These are phyloP conservation scores for Hygrophoropsis aurantiaca DNA, from an alignment of 768 basidiomycete genomes.

Conservation along the genomic window DNA sequence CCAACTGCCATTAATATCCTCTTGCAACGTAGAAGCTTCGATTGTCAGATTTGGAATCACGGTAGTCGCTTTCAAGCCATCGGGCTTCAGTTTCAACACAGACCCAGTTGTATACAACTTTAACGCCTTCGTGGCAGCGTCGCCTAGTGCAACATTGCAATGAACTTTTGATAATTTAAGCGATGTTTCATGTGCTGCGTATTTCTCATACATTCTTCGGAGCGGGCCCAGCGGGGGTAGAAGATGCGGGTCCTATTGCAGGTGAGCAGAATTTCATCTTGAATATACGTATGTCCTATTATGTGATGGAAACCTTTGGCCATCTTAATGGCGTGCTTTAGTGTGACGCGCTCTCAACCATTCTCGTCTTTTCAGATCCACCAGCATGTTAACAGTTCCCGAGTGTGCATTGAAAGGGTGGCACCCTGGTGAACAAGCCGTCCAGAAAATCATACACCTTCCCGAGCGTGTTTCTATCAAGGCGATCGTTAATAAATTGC, in stretches of 20 bases:
- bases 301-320: too few relatives aligned
- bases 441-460: constrained; percentile 25
- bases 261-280: too few relatives aligned
- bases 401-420: constrained; percentile 35
- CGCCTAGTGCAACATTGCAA: not conserved
- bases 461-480: constrained; percentile 21
- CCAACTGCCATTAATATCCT: constrained; percentile 53
- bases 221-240: too few relatives aligned
- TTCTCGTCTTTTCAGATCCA: too few relatives aligned
- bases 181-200: too few relatives aligned
- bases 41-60: constrained; percentile 51
- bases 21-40: constrained; percentile 52
- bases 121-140: constrained; percentile 57
- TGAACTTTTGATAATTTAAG: too few relatives aligned
- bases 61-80: constrained; percentile 48
- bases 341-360: too few relatives aligned
- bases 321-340: too few relatives aligned
- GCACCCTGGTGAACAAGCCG: constrained; percentile 36
- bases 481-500: constrained; percentile 22
- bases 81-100: constrained; percentile 40
- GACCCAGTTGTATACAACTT: constrained; percentile 51
- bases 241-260: too few relatives aligned
- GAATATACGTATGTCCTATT: too few relatives aligned
- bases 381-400: constrained; percentile 1
- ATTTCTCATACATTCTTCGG: too few relatives aligned